Evolutionary conservation across 2,329 filamentous ascomycete species (phyloP), one percentile per base, ranked within the genome.

Genomic region (Aspergillus aculeatinus): DNA sequence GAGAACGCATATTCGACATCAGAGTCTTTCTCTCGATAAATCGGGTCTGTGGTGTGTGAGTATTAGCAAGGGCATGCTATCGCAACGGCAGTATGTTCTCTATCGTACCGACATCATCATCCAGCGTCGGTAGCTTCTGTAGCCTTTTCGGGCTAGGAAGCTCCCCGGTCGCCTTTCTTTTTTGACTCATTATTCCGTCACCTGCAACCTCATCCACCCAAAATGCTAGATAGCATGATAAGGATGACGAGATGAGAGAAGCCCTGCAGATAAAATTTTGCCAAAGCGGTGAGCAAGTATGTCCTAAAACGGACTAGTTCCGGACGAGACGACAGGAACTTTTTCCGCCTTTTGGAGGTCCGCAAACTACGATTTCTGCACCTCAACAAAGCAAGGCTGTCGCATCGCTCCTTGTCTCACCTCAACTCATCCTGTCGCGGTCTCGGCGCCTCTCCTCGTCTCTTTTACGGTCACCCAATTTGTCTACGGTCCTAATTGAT

Each of bases 261-360:
- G 25, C 19, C 23, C 47, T 56, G 23, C 39, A 53, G 58, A 48
- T 58, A 67, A 68, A 68, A 72, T 71, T 74, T 68, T 74, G 73
- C 73, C 72, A 58, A 51, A 23, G 74, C 74, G 74, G 74, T 76
- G 68, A 70, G 51, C 6, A 1, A 6, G n/a, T 14, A 23, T 19
- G 25, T 33, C 61, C 63, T 47, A 61, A 69, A 67, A 59, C 51
- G 60, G 72, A 63, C 63, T 74, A 74, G 71, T 60, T 63, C 42
- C 53, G 42, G 53, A 29, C 42, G 42, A 47, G 55, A 44, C 23
- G 52, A 58, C 63, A 67, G 65, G 65, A 73, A 74, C 70, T 74
- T 76, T 75, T 75, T 72, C 69, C 70, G 72, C 71, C 66, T 67
- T 66, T 67, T 66, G 65, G 55, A 56, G 55, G 57, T 68, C 62